Conservation (phyloP, 495 filamentous ascomycete genomes). For the Penicillium coprophilum region DNA sequence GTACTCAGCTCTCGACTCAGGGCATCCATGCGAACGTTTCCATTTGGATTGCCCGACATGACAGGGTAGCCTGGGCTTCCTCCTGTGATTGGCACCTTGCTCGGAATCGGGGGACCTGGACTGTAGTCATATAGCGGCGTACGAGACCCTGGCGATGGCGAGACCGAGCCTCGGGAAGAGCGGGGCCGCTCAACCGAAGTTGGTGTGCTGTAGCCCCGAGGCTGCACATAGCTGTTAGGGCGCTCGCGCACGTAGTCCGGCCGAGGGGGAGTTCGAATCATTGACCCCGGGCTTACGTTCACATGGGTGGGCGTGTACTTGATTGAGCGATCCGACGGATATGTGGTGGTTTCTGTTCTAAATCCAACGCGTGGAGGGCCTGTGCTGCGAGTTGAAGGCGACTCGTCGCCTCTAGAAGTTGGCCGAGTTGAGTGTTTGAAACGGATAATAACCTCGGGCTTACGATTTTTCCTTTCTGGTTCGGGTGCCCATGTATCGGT, state of each 20-base stretch:
- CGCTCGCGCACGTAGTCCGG: conserved; percentile 23
- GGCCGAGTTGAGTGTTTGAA: conserved; percentile 47
- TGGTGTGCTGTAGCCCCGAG: conserved; percentile 27
- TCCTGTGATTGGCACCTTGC: conserved; percentile 65
- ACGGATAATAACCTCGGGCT: conserved; percentile 54
- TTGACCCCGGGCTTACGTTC: conserved; percentile 14
- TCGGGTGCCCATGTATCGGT: conserved; percentile 91
- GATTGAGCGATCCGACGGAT: conserved; percentile 17
- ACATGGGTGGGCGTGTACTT: conserved; percentile 24
- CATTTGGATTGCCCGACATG: conserved; percentile 27
- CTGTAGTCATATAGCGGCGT: conserved; percentile 36
- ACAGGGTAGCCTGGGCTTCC: conserved; percentile 31
- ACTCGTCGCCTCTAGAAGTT: conserved; percentile 28
- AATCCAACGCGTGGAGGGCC: conserved; percentile 29
- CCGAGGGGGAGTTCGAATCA: conserved; percentile 27
- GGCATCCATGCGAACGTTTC: conserved; percentile 53
- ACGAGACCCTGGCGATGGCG: conserved; percentile 35
- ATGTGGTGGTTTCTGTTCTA: conserved; percentile 18
- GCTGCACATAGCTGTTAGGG: conserved; percentile 26
- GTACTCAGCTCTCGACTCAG: conserved; percentile 76
- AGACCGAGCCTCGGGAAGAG: conserved; percentile 34
- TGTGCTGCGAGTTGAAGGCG: conserved; percentile 11
- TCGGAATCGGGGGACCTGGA: conserved; percentile 65
- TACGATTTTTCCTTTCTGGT: conserved; percentile 73
- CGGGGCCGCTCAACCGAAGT: conserved; percentile 26